phyloP scores from a whole-genome alignment of 192 early-diverging fungal genomes.

The Mortierella hygrophila region DNA sequence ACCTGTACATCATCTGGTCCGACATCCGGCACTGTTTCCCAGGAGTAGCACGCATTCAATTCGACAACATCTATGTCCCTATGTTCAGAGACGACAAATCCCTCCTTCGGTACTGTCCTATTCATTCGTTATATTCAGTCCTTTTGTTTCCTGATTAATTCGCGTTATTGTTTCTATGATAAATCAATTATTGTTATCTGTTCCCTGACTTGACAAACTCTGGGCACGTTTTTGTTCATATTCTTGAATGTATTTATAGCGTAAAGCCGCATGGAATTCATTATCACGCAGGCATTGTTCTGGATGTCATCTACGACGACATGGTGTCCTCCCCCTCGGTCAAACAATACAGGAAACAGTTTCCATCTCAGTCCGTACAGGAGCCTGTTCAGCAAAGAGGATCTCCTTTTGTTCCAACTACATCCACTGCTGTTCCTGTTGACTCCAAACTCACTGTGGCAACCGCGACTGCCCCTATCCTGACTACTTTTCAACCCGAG shows the following conservation, averaged over 20 bases:
- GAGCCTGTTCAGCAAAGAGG: neutral
- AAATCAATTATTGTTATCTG: neutral
- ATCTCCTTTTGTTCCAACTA: neutral
- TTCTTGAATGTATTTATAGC: neutral
- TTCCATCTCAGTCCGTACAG: no score
- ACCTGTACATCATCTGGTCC: slow-evolving; percentile 1
- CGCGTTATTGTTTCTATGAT: neutral
- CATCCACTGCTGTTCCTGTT: neutral
- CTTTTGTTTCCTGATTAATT: neutral
- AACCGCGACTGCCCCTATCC: neutral
- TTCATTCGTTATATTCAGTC: no score
- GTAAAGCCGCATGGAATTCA: neutral
- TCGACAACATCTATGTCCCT: slow-evolving; percentile 2
- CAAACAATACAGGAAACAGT: neutral
- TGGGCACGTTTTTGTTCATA: neutral
- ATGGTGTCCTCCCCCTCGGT: neutral
- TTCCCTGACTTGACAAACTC: neutral
- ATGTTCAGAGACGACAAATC: slow-evolving; percentile 6
- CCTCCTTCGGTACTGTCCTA: neutral
- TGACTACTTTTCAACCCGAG: neutral
- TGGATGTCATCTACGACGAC: slow-evolving; percentile 3
- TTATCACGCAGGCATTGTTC: neutral
- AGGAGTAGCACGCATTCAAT: neutral
- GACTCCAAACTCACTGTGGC: neutral
- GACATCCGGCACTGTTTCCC: slow-evolving; percentile 1